These are phyloP conservation scores for Aphanocladium album DNA, from an alignment of 2,329 filamentous ascomycete genomes.

Conservation along the genomic window DNA sequence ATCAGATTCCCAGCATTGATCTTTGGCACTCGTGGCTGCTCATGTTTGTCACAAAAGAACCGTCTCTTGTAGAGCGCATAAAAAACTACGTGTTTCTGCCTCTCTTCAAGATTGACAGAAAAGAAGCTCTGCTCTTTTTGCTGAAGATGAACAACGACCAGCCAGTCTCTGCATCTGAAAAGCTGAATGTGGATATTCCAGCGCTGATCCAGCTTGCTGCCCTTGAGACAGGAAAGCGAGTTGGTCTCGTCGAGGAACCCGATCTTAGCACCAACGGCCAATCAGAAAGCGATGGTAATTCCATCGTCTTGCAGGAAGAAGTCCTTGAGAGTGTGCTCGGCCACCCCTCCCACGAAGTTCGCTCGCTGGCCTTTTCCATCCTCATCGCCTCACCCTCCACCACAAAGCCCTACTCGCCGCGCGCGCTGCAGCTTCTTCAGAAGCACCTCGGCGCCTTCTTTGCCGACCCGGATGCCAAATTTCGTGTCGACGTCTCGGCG, in stretches of 20 bases:
- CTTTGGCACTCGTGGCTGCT: conserved; percentile 55
- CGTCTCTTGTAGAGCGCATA: conserved; percentile 53
- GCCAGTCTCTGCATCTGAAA: conserved; percentile 40
- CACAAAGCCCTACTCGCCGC: conserved; percentile 63
- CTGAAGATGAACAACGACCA: conserved; percentile 48
- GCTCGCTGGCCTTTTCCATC: conserved; percentile 76
- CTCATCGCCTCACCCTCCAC: conserved; percentile 71
- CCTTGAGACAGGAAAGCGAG: conserved; percentile 67
- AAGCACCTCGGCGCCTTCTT: conserved; percentile 66
- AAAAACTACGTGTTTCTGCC: conserved; percentile 61
- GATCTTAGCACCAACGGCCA: conserved; percentile 23
- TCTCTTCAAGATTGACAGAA: conserved; percentile 55
- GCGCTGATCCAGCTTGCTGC: conserved; percentile 59
- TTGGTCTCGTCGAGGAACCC: conserved; percentile 64
- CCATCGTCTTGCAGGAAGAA: conserved; percentile 34
- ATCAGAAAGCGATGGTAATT: conserved; percentile 17
- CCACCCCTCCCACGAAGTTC: conserved; percentile 58
- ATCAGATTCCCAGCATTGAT: conserved; percentile 29
- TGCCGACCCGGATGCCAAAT: conserved; percentile 79
- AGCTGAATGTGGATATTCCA: conserved; percentile 44
- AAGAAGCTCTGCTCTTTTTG: conserved; percentile 53
- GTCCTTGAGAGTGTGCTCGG: conserved; percentile 49
- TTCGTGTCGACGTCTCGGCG: conserved; percentile 73
- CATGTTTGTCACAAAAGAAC: conserved; percentile 42
- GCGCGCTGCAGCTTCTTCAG: conserved; percentile 58